Percentiles rank a stretch among this genome's conserved stretches.
Evolutionary conservation across 345 rosid genomes (phyloP).

Genomic region (Citrus mangshanensis): DNA sequence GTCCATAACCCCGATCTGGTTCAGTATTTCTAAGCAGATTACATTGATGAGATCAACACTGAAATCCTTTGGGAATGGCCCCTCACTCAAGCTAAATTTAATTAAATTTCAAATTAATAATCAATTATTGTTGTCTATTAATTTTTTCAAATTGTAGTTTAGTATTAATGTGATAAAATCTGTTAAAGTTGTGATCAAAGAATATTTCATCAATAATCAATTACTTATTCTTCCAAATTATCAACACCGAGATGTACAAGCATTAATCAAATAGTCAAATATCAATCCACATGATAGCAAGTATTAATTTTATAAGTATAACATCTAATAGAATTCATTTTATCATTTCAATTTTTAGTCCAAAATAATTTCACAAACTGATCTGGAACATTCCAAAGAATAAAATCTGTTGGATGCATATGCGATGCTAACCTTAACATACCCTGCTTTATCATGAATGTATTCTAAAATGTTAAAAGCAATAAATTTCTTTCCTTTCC

Average conservation of each 20-base stretch:
- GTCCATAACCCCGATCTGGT: constrained; percentile 81
- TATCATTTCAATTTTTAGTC: not conserved
- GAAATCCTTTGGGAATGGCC: constrained; percentile 81
- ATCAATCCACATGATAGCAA: too few species aligned
- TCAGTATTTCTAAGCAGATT: constrained; percentile 78
- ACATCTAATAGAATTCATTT: not conserved
- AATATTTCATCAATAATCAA: too few species aligned
- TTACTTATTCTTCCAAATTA: too few species aligned
- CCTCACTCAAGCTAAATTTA: too few species aligned
- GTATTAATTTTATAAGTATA: not conserved
- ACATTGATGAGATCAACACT: constrained; percentile 65
- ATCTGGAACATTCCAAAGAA: not conserved
- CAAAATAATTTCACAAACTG: not conserved
- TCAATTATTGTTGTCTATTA: too few species aligned
- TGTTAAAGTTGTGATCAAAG: too few species aligned
- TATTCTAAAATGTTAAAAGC: not conserved
- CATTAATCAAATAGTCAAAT: too few species aligned
- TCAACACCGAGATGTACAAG: too few species aligned
- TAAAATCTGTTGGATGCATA: not conserved
- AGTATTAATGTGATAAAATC: too few species aligned
- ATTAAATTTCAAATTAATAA: too few species aligned
- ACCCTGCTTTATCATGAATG: not conserved
- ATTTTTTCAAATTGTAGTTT: too few species aligned
- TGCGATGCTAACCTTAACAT: not conserved
- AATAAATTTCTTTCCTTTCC: not conserved